Evolutionary conservation across 495 filamentous ascomycete species (phyloP), one percentile per base, ranked within the genome.

Genomic region (Xylaria scruposa): DNA sequence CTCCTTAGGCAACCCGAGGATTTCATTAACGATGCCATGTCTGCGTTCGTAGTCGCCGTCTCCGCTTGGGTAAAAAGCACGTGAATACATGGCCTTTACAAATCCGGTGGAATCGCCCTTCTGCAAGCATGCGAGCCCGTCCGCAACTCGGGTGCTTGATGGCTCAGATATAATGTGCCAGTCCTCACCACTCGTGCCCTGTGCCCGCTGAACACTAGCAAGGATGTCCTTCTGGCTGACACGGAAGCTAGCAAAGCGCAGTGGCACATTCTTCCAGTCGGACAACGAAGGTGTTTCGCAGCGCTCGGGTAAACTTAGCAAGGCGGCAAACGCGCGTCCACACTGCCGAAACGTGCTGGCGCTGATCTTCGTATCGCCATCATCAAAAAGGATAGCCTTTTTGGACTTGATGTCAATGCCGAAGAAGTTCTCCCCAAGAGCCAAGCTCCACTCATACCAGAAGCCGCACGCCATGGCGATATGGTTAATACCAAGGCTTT

Each of bases 1-100:
- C 76, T 90, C 88, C 70, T 78, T 78, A 17, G 84, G 81, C 60
- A 90, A 72, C 0, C 83, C 87, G 47, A 90, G 77, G 67, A 81
- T 36, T 7, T 77, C 78, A 73, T 90, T 90, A 7, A 75, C 74
- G 69, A 84, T 63, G 0, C 80, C 80, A 1, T 71, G 73, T 58
- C 74, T 82, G 13, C 47, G 61, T 58, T 81, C 78, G 67, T 74
- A 80, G 58, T 87, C 74, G 0, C 82, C 85, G 58, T 70, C 67
- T 1, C 78, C 84, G 56, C 85, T 82, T 26, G 79, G 80, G 63
- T 72, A 87, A 60, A 89, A 89, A 3, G 84, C 71, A 5, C 86
- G 65, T 2, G 53, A 70, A 66, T 90, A 90, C 77, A 90, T 72
- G 75, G 83, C 73, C 76, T 83, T 82, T 0, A 60, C 73, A 75